Conservation (phyloP, 345 rosid species). For the Syzygium oleosum region DNA sequence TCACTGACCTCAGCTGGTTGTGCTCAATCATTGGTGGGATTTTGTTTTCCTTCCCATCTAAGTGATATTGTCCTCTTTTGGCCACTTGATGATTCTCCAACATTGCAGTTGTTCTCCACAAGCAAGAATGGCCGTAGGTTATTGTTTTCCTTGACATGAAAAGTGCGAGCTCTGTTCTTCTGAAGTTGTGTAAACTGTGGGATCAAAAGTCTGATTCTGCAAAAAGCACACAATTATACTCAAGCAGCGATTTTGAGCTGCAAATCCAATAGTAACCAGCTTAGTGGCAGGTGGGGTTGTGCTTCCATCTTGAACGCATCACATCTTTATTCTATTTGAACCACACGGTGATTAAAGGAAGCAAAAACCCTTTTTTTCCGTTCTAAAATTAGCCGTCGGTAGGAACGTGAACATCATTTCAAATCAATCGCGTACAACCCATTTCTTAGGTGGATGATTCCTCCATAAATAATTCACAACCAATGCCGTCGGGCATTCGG, state of each 20-base stretch:
- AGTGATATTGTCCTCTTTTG: conserved; percentile 9
- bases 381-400: not conserved
- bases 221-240: not conserved
- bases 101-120: conserved; percentile 17
- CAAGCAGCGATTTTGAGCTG: not conserved
- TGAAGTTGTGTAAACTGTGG: not conserved
- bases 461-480: not conserved
- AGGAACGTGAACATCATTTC: not conserved
- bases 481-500: not conserved
- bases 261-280: not conserved
- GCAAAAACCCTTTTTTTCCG: not conserved
- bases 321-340: not conserved
- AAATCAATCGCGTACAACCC: not conserved
- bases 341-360: not conserved
- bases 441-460: not conserved
- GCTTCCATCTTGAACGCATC: not conserved
- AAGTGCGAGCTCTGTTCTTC: not conserved
- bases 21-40: conserved; percentile 21
- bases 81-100: conserved; percentile 11
- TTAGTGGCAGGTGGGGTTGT: not conserved
- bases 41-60: conserved; percentile 4
- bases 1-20: conserved; percentile 6
- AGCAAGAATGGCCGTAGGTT: not conserved
- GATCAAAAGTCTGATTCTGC: not conserved
- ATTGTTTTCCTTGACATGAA: not conserved